These are phyloP conservation scores for Funneliformis caledonium DNA, from an alignment of 371 early-diverging fungal species.

Conservation along the genomic window DNA sequence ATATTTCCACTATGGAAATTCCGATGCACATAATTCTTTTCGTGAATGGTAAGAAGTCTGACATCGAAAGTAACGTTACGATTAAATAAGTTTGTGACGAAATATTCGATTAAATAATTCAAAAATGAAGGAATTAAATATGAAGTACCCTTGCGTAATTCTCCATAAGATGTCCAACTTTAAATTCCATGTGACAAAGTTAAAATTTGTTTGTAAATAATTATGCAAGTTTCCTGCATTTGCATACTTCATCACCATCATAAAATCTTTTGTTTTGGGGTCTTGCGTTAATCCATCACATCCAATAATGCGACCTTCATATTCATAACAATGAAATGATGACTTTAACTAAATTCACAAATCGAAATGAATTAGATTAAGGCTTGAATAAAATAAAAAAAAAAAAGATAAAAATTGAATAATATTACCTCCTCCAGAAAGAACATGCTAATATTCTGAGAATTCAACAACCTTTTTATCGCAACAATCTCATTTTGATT, in stretches of 20 bases:
- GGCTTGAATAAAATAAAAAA: too few species aligned
- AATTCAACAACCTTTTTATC: neutral
- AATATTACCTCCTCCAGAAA: neutral
- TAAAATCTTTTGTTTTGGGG: neutral
- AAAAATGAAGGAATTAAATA: neutral
- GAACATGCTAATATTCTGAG: neutral
- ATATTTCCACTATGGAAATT: neutral
- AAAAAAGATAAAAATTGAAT: too few species aligned
- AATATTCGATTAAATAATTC: too few species aligned
- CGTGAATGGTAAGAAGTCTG: neutral
- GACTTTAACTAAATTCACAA: neutral
- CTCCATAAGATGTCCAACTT: neutral
- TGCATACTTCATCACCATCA: conserved; percentile 3
- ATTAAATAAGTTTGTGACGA: too few species aligned
- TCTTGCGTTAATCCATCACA: conserved; percentile 24
- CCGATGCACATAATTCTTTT: neutral
- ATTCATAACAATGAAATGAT: neutral
- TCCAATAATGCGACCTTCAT: neutral
- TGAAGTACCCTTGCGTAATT: neutral
- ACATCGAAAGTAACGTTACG: neutral
- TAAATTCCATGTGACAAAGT: conserved; percentile 3
- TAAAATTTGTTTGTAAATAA: conserved; percentile 17
- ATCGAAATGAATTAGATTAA: too few species aligned
- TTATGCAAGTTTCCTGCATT: neutral
- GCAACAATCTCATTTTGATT: neutral